A percentile compares a stretch with the other conserved stretches of the same genome.
Conservation (phyloP, 106 monocot species). For the Dendrobium officinale region DNA sequence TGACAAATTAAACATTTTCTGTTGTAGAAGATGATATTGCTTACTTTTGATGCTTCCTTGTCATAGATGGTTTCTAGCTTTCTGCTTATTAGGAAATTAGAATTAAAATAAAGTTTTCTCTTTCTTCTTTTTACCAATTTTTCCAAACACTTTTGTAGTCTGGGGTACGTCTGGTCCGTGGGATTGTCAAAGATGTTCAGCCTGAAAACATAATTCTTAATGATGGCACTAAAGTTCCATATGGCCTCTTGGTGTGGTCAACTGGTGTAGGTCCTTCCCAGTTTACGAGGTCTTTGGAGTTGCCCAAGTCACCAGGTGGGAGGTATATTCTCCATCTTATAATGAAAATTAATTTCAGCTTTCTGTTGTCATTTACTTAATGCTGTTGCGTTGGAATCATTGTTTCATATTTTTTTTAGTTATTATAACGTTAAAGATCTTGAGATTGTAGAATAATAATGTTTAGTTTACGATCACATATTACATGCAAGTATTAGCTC, state of each 20-base stretch:
- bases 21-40: too few species aligned
- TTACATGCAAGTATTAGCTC: neutral
- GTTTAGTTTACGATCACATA: neutral
- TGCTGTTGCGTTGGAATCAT: neutral
- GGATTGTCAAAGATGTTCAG: constrained; percentile 82
- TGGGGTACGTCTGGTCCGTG: constrained; percentile 80
- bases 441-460: neutral
- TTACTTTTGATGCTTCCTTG: too few species aligned
- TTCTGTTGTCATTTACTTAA: neutral
- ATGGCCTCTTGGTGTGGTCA: constrained; percentile 94
- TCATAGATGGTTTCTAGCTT: too few species aligned
- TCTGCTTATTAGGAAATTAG: too few species aligned
- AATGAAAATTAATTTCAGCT: neutral
- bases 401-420: neutral
- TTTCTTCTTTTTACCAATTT: neutral
- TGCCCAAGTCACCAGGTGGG: constrained; percentile 92
- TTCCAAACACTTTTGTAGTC: constrained; percentile 32
- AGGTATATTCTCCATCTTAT: constrained; percentile 39
- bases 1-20: too few species aligned
- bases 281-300: constrained; percentile 47
- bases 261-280: constrained; percentile 93
- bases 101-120: neutral
- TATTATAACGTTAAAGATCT: neutral
- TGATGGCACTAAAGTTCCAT: constrained; percentile 89
- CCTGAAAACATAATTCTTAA: constrained; percentile 56